Conservation (phyloP, 176 grass and related monocot species). For the Coix lacrymajobi region DNA sequence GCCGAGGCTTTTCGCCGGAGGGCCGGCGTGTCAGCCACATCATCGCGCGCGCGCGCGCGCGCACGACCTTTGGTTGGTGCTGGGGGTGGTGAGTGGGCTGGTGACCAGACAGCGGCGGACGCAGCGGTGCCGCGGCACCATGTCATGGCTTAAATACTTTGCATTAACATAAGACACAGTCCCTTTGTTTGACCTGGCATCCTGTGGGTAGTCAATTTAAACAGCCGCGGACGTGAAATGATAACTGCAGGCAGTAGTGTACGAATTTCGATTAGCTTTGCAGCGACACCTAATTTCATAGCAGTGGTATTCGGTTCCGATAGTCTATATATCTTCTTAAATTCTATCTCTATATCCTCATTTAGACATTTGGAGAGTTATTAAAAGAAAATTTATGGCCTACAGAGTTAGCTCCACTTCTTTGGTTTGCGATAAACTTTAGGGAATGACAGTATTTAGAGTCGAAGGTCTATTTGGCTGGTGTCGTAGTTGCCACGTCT, state of each 20-base stretch:
- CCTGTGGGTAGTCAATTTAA: neutral
- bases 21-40: neutral
- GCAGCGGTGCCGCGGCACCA: neutral
- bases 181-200: neutral
- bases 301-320: neutral
- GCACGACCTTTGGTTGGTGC: neutral
- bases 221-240: neutral
- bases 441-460: no score
- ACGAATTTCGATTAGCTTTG: neutral
- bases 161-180: neutral
- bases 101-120: neutral
- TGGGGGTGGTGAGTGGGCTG: neutral
- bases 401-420: no score
- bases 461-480: no score
- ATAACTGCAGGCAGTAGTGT: neutral
- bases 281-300: neutral
- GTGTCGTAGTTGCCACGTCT: no score
- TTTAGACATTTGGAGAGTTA: no score
- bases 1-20: neutral
- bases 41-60: neutral
- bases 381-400: no score
- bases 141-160: neutral
- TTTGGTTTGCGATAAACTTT: no score
- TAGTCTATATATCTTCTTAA: neutral
- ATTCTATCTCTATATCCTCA: neutral